Evolutionary conservation across 2,329 filamentous ascomycete species (phyloP).

Genomic region (Neobulgaria alba): DNA sequence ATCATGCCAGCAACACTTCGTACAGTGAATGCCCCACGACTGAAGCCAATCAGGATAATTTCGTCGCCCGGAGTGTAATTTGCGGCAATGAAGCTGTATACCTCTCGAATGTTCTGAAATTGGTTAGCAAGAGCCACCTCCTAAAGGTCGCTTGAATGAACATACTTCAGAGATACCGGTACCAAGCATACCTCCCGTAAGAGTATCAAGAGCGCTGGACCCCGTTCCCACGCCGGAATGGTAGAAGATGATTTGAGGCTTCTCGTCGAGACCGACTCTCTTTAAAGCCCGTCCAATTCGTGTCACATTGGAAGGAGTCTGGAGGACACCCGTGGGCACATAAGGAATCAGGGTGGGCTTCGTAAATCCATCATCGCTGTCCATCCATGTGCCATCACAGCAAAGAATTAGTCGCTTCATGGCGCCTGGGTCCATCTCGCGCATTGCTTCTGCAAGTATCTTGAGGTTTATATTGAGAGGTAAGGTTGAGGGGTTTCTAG

Average conservation of each 20-base stretch:
- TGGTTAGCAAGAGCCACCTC: slow-evolving; percentile 31
- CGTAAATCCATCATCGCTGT: slow-evolving; percentile 24
- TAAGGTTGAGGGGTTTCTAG: too few species aligned
- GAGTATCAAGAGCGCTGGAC: slow-evolving; percentile 38
- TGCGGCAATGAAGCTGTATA: slow-evolving; percentile 37
- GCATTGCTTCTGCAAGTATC: too few species aligned
- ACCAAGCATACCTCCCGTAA: slow-evolving; percentile 48
- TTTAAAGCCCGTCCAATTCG: slow-evolving; percentile 50
- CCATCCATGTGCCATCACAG: slow-evolving; percentile 14
- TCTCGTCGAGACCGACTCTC: slow-evolving; percentile 39
- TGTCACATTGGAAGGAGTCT: slow-evolving; percentile 51
- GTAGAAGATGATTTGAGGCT: slow-evolving; percentile 50
- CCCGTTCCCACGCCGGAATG: slow-evolving; percentile 52
- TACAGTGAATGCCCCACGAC: slow-evolving; percentile 35
- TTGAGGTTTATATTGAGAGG: too few species aligned
- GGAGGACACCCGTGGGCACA: slow-evolving; percentile 51
- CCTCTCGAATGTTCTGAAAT: slow-evolving; percentile 39
- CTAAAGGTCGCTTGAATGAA: not conserved
- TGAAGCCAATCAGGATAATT: slow-evolving; percentile 34
- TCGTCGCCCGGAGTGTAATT: slow-evolving; percentile 34
- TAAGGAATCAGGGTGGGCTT: slow-evolving; percentile 36
- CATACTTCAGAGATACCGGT: slow-evolving; percentile 36
- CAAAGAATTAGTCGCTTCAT: slow-evolving; percentile 13
- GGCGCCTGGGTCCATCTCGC: too few species aligned
- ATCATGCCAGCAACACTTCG: slow-evolving; percentile 31